phyloP scores from a whole-genome alignment of 371 early-diverging fungal species.

The Chytridiales sp. region DNA sequence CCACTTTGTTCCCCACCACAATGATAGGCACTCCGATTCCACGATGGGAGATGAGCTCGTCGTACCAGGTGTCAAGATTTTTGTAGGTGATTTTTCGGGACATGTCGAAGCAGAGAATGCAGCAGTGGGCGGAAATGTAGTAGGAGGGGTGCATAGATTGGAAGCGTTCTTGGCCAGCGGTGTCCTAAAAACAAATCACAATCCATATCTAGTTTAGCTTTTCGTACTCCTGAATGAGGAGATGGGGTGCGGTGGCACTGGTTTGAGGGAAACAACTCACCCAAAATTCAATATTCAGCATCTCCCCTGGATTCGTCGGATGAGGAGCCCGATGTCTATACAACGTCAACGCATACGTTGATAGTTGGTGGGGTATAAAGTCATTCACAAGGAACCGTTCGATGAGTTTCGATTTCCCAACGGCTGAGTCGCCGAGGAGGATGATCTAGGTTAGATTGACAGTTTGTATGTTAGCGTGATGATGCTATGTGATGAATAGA shows the following conservation, averaged over 20 bases:
- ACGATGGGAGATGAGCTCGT: constrained; percentile 41
- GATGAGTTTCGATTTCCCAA: constrained; percentile 65
- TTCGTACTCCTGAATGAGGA: background rate
- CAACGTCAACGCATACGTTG: constrained; percentile 53
- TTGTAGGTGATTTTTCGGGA: constrained; percentile 58
- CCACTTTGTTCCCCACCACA: constrained; percentile 58
- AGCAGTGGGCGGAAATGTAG: constrained; percentile 55
- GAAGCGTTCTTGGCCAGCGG: constrained; percentile 68
- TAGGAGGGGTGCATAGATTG: constrained; percentile 59
- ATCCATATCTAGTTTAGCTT: too few species aligned
- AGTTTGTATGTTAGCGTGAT: background rate
- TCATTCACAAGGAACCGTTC: constrained; percentile 54
- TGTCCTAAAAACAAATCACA: constrained; percentile 40
- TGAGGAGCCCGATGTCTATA: constrained; percentile 41
- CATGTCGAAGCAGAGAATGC: constrained; percentile 53
- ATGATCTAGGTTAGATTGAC: too few species aligned
- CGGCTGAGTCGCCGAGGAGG: constrained; percentile 64
- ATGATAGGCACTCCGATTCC: constrained; percentile 42
- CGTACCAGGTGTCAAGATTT: constrained; percentile 55
- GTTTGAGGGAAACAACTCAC: background rate
- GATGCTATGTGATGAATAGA: too few species aligned
- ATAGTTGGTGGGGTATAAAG: constrained; percentile 47
- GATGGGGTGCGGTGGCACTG: background rate
- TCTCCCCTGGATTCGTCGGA: constrained; percentile 30
- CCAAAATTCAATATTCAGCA: constrained; percentile 60